Base-by-base conservation (phyloP, 1,139 yeast species). In the Taphrina wiesneri region DNA sequence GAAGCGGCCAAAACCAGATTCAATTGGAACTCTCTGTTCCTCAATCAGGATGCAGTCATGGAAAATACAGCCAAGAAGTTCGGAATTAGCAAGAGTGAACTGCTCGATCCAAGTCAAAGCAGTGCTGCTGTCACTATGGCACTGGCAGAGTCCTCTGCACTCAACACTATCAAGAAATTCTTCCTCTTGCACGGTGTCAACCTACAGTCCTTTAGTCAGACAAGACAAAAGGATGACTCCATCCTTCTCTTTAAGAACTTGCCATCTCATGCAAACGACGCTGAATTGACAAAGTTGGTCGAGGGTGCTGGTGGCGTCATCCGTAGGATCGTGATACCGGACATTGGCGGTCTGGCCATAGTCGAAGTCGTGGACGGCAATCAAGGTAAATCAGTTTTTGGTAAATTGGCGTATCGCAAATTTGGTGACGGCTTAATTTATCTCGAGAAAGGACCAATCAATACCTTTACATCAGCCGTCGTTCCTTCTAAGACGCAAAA, bases 61-160 rank as follows among this genome's bases (percentile, higher is more conserved):
- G 93, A 90, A 62, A 87, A 96, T 57, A 96, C 92, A 49, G 97
- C 99, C 0, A 77, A 84, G 19, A 87, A 87, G 72, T 78, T 95
- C 77, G 98, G 98, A 4, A 81, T 95, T 63, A 76, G 86, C 34
- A 95, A 93, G 75, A 81, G 95, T 2, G 91, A 90, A 69, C 82
- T 93, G 73, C 83, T 93, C 69, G 95, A 93, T 75, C 96, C 97
- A 0, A 88, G 90, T 72, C 88, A 86, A 71, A 83, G 96, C 3
- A 86, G 83, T 70, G 88, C 96, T 62, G 97, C 96, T 0, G 98
- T 93, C n/a, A 90, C 91, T 74, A 98, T 92, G 76, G 98, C 99
- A 0, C 82, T 93, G 70, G 99, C 99, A 0, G 99, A 93, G 78
- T 96, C 98, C 0, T 93, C 91, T 74, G 96, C 92, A 25, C 87